Percentiles rank a stretch among this genome's conserved stretches.
phyloP scores from a whole-genome alignment of 2,329 filamentous ascomycete genomes.

The Chrysoporthe deuterocubensis region DNA sequence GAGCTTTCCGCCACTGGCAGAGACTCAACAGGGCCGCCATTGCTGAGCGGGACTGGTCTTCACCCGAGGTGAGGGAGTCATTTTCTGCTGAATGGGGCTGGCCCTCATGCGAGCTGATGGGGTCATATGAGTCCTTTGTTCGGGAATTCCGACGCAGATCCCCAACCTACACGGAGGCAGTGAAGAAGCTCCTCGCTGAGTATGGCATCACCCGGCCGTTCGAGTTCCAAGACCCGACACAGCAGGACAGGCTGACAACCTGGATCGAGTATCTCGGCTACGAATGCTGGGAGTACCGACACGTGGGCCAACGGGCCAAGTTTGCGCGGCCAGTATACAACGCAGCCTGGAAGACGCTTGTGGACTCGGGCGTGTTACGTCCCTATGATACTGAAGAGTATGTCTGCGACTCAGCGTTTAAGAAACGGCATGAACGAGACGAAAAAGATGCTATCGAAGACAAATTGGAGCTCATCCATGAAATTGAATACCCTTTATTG shows the following conservation, averaged over 20 bases:
- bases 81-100: no score
- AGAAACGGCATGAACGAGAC: slow-evolving; percentile 21
- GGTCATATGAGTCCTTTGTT: background rate
- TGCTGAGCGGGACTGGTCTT: no score
- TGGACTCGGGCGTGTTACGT: slow-evolving; percentile 37
- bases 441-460: slow-evolving; percentile 29
- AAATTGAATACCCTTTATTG: no score
- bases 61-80: no score
- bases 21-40: no score
- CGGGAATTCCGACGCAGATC: slow-evolving; percentile 17
- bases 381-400: slow-evolving; percentile 37
- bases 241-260: slow-evolving; percentile 41
- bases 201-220: slow-evolving; percentile 38
- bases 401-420: background rate
- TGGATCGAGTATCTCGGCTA: slow-evolving; percentile 46
- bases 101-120: no score
- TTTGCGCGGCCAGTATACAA: no score
- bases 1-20: no score
- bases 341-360: slow-evolving; percentile 39
- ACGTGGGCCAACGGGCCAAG: slow-evolving; percentile 15
- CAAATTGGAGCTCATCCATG: slow-evolving; percentile 30
- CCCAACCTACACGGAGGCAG: slow-evolving; percentile 33
- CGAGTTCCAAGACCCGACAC: slow-evolving; percentile 35
- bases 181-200: slow-evolving; percentile 35
- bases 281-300: slow-evolving; percentile 31